Conservation (phyloP, 2,329 filamentous ascomycete genomes). For the Colletotrichum liriopes region DNA sequence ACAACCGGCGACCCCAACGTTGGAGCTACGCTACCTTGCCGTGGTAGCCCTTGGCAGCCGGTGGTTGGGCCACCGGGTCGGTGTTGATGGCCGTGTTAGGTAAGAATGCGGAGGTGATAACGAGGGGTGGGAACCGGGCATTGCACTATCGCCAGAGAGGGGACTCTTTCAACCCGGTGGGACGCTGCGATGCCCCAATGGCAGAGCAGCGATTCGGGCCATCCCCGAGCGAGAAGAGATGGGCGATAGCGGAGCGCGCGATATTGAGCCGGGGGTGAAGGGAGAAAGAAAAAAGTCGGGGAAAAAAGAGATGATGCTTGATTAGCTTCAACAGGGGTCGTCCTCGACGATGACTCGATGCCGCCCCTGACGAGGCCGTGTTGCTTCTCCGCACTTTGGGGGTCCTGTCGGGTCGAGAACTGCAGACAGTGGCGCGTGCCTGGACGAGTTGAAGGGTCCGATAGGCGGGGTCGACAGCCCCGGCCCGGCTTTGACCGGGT, state of each 20-base stretch:
- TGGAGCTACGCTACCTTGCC: background rate
- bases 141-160: background rate
- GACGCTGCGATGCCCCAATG: constrained; percentile 13
- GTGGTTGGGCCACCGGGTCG: constrained; percentile 26
- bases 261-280: background rate
- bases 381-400: constrained; percentile 32
- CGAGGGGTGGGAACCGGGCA: constrained; percentile 9
- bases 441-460: constrained; percentile 5
- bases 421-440: constrained; percentile 9
- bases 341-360: constrained; percentile 33
- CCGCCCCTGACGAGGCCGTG: background rate
- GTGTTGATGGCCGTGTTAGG: constrained; percentile 39
- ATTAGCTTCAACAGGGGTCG: constrained; percentile 11
- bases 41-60: constrained; percentile 9
- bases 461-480: constrained; percentile 21
- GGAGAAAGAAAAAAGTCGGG: background rate
- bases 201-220: constrained; percentile 31
- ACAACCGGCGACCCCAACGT: background rate
- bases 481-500: constrained; percentile 39
- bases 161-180: background rate
- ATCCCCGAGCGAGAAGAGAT: constrained; percentile 32
- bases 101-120: constrained; percentile 40
- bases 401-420: background rate
- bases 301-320: constrained; percentile 5
- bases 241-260: background rate